Percentiles rank a stretch among this genome's conserved stretches.
These are phyloP conservation scores for Larix kaempferi DNA, from an alignment of 75 land plant genomes.

Conservation along the genomic window DNA sequence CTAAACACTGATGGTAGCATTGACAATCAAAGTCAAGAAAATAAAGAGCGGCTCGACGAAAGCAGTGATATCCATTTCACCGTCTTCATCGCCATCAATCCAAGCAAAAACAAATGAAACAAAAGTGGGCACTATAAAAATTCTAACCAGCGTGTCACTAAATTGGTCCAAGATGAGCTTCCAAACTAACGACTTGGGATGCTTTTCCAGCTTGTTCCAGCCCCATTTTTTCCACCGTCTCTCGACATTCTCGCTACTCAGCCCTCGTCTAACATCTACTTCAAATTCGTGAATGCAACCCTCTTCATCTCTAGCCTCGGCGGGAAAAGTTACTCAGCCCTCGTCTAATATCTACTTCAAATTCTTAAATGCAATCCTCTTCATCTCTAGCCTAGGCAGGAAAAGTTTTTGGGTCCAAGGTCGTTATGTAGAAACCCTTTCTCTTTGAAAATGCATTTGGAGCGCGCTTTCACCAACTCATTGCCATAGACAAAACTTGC, in stretches of 20 bases:
- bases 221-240: slow-evolving; percentile 45
- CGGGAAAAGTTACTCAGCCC: slow-evolving; percentile 57
- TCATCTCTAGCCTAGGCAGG: slow-evolving; percentile 73
- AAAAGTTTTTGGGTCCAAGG: slow-evolving; percentile 34
- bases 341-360: slow-evolving; percentile 36
- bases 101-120: slow-evolving; percentile 64
- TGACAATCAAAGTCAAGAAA: too few relatives aligned
- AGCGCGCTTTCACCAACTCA: too few relatives aligned
- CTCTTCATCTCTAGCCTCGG: slow-evolving; percentile 66
- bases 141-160: slow-evolving; percentile 76
- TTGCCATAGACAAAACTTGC: too few relatives aligned
- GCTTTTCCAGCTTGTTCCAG: slow-evolving; percentile 70
- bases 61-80: slow-evolving; percentile 50
- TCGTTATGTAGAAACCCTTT: not conserved
- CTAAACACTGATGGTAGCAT: too few relatives aligned
- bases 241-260: slow-evolving; percentile 42
- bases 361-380: slow-evolving; percentile 59
- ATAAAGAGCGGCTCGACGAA: slow-evolving; percentile 89
- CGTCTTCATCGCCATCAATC: slow-evolving; percentile 36
- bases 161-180: slow-evolving; percentile 78
- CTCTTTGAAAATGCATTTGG: too few relatives aligned
- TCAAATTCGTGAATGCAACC: slow-evolving; percentile 53
- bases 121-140: slow-evolving; percentile 66
- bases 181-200: slow-evolving; percentile 67
- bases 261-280: slow-evolving; percentile 51